A percentile compares a stretch with the other conserved stretches of the same genome.
Conservation (phyloP, 164 flowering plant genomes). For the Chimonanthus salicifolius region DNA sequence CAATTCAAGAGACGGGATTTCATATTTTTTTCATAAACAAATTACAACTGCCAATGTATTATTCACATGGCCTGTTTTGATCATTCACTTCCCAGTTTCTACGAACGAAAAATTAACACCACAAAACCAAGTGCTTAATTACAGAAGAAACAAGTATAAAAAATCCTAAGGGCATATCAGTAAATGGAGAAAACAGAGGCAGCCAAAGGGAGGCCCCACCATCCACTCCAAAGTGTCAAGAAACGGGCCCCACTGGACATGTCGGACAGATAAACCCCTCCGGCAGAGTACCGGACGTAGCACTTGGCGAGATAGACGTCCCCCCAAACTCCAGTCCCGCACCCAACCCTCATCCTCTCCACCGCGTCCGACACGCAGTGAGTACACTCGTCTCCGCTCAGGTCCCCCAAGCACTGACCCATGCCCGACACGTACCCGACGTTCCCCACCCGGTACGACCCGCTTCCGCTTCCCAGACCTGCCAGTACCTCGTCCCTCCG, state of each 20-base stretch:
- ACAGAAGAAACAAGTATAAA: no score
- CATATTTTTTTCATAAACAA: no score
- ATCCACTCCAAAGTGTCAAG: slow-evolving; percentile 2
- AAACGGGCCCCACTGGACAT: slow-evolving; percentile 42
- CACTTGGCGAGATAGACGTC: slow-evolving; percentile 87
- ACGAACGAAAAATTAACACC: no score
- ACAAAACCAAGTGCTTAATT: no score
- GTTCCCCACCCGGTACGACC: slow-evolving; percentile 52
- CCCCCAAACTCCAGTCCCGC: slow-evolving; percentile 54
- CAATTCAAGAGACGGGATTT: no score
- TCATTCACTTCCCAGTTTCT: no score
- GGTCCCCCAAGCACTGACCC: slow-evolving; percentile 85
- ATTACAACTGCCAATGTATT: no score
- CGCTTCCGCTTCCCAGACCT: slow-evolving; percentile 35
- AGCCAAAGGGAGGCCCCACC: slow-evolving; percentile 17
- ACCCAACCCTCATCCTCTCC: slow-evolving; percentile 50
- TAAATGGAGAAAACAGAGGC: background rate
- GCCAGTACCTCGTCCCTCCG: slow-evolving; percentile 58
- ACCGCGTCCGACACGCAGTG: slow-evolving; percentile 70
- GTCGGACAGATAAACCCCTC: slow-evolving; percentile 27
- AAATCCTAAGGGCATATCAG: background rate
- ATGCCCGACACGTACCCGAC: slow-evolving; percentile 57
- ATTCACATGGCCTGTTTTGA: no score
- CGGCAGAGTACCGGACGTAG: slow-evolving; percentile 54
- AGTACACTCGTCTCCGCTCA: slow-evolving; percentile 59